phyloP scores from a whole-genome alignment of 768 basidiomycete species.

The Russula griseocarnosa region DNA sequence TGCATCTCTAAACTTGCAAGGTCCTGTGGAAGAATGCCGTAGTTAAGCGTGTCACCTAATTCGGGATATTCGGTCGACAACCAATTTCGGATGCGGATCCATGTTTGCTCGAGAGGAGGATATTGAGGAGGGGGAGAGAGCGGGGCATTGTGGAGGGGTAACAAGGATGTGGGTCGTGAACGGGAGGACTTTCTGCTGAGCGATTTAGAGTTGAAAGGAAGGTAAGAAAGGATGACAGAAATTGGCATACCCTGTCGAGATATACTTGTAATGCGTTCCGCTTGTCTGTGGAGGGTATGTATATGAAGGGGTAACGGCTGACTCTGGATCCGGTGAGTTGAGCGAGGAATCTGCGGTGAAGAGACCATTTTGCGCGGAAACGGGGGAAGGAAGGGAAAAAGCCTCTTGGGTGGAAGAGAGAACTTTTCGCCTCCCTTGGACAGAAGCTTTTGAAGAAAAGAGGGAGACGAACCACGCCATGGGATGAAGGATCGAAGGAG shows the following conservation, averaged over 20 bases:
- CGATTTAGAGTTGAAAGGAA: slow-evolving; percentile 10
- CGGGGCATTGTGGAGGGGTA: slow-evolving; percentile 64
- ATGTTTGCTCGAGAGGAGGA: slow-evolving; percentile 78
- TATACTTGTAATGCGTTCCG: slow-evolving; percentile 52
- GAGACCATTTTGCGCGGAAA: slow-evolving; percentile 52
- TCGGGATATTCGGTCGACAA: slow-evolving; percentile 87
- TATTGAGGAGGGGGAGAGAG: slow-evolving; percentile 45
- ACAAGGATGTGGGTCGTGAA: slow-evolving; percentile 48
- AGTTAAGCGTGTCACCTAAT: slow-evolving; percentile 92
- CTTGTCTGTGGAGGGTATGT: slow-evolving; percentile 74
- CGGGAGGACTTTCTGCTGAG: slow-evolving; percentile 42
- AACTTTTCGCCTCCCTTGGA: slow-evolving; percentile 52
- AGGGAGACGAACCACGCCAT: slow-evolving; percentile 76
- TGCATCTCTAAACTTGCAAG: slow-evolving; percentile 79
- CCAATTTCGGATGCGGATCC: slow-evolving; percentile 81
- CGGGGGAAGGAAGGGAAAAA: slow-evolving; percentile 78
- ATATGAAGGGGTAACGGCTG: slow-evolving; percentile 50
- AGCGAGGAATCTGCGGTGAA: slow-evolving; percentile 52
- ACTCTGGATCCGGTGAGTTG: slow-evolving; percentile 46
- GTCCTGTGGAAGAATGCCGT: slow-evolving; percentile 76
- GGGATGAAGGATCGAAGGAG: slow-evolving; percentile 14
- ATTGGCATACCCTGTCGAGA: slow-evolving; percentile 48
- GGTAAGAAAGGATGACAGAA: slow-evolving; percentile 11
- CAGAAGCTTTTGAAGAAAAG: slow-evolving; percentile 48
- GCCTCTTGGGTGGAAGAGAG: slow-evolving; percentile 82